Base-by-base conservation (phyloP, 2,329 filamentous ascomycete genomes). In the Cercospora sp. region DNA sequence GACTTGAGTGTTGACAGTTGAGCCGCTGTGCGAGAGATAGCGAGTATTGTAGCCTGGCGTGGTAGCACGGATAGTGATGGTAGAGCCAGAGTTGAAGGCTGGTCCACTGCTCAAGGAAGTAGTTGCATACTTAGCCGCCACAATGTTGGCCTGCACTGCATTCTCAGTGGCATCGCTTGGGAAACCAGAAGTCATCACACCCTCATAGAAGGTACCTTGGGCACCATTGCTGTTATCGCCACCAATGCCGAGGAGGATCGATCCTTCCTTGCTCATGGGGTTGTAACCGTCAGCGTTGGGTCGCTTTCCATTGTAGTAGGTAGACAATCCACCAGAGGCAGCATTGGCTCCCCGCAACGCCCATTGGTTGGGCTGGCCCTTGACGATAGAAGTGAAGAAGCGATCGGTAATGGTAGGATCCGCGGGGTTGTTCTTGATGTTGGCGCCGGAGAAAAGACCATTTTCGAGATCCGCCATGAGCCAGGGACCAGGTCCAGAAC, bases 381-480 rank as follows among this genome's bases (percentile, higher is more conserved):
- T 90, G 65, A 89, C 67, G 2, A 83, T 73, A 0, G 87, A 81
- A 4, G 85, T 89, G 61, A 88, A 69, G 75, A 90, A 90, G 0
- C 87, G 85, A 68, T 80, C 78, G 1, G 81, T 80, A 66, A 89
- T 80, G 0, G 85, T 82, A 6, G 86, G 86, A 71, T 89, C 82
- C 1, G 66, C 82, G 1, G 82, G 60, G 74, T 90, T 89, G 63
- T 84, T 77, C 1, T 73, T 75, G 1, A 81, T 28, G 67, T 76
- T 82, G 0, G 63, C 9, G 13, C 88, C 88, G 0, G 88, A 88
- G 79, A 90, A 90, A 2, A 91, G 79, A 3, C 87, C 86, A 69
- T 90, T 89, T 75, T 91, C 89, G 0, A 91, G 83, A 77, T 91
- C 89, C 0, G 88, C 88, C 87, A 90, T 90, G 72, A 90, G 76